phyloP scores from a whole-genome alignment of 192 early-diverging fungal species.

The Backusella circina region DNA sequence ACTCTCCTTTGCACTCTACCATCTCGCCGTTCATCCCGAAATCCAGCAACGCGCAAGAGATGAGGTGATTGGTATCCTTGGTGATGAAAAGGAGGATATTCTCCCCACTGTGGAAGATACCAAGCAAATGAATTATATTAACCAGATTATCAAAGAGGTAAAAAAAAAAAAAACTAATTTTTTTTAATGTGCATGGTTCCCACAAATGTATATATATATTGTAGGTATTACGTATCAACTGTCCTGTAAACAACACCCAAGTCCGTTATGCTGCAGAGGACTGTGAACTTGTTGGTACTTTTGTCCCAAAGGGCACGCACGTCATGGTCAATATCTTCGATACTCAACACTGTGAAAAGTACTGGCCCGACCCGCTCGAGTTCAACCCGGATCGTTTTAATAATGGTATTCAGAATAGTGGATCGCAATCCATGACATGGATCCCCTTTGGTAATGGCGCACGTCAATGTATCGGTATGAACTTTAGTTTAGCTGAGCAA shows the following conservation, averaged over 20 bases:
- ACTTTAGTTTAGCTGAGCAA: slow-evolving; percentile 59
- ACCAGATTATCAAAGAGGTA: slow-evolving; percentile 49
- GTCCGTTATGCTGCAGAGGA: slow-evolving; percentile 18
- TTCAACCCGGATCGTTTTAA: slow-evolving; percentile 54
- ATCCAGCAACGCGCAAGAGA: slow-evolving; percentile 53
- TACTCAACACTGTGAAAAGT: slow-evolving; percentile 7
- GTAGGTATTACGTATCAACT: slow-evolving; percentile 7
- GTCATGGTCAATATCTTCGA: slow-evolving; percentile 10
- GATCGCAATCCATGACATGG: slow-evolving; percentile 22
- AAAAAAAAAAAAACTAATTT: too few relatives aligned
- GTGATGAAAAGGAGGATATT: slow-evolving; percentile 45
- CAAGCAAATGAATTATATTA: slow-evolving; percentile 48
- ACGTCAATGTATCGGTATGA: slow-evolving; percentile 63
- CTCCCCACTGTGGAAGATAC: slow-evolving; percentile 50
- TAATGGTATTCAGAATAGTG: neutral
- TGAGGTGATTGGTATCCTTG: slow-evolving; percentile 48
- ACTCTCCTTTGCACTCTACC: slow-evolving; percentile 43
- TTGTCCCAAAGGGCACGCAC: slow-evolving; percentile 19
- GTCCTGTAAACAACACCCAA: neutral
- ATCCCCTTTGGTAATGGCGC: slow-evolving; percentile 59
- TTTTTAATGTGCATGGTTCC: too few relatives aligned
- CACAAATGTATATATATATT: too few relatives aligned
- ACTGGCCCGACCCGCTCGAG: slow-evolving; percentile 39
- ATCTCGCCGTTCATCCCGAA: slow-evolving; percentile 45
- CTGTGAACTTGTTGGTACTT: slow-evolving; percentile 5